These are phyloP conservation scores for Darksidea phi DNA, from an alignment of 495 filamentous ascomycete species.

Conservation along the genomic window DNA sequence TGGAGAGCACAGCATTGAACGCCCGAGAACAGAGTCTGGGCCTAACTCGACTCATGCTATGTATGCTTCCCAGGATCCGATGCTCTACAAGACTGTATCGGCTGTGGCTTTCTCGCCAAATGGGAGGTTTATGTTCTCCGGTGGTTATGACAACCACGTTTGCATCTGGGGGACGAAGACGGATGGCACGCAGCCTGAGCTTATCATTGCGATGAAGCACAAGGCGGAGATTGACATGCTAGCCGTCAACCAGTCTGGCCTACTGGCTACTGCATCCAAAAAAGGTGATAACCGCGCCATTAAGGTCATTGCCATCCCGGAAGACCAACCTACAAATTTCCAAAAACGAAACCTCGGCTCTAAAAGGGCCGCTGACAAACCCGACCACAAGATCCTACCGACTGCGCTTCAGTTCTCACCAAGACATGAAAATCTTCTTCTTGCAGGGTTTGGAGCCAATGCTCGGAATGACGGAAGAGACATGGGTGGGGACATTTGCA, in stretches of 20 bases:
- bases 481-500: constrained; percentile 65
- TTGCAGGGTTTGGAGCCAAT: constrained; percentile 74
- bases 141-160: constrained; percentile 76
- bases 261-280: constrained; percentile 55
- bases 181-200: constrained; percentile 41
- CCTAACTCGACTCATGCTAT: constrained; percentile 57
- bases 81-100: constrained; percentile 74
- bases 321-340: constrained; percentile 1
- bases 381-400: constrained; percentile 60
- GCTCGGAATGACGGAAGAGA: constrained; percentile 54
- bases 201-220: constrained; percentile 59
- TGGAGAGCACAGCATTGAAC: constrained; percentile 61
- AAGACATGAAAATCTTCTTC: constrained; percentile 54
- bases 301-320: constrained; percentile 19
- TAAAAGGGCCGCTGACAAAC: constrained; percentile 36
- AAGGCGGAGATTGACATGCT: constrained; percentile 70
- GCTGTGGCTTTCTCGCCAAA: constrained; percentile 66
- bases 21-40: constrained; percentile 47
- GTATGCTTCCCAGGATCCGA: constrained; percentile 62
- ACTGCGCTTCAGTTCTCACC: constrained; percentile 74
- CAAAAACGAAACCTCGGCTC: constrained; percentile 27
- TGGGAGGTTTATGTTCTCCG: constrained; percentile 65
- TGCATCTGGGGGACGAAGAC: constrained; percentile 65
- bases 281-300: constrained; percentile 45
- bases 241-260: constrained; percentile 45